Evolutionary conservation across 768 basidiomycete genomes (phyloP).

Genomic region (Rhizopogon salebrosus): DNA sequence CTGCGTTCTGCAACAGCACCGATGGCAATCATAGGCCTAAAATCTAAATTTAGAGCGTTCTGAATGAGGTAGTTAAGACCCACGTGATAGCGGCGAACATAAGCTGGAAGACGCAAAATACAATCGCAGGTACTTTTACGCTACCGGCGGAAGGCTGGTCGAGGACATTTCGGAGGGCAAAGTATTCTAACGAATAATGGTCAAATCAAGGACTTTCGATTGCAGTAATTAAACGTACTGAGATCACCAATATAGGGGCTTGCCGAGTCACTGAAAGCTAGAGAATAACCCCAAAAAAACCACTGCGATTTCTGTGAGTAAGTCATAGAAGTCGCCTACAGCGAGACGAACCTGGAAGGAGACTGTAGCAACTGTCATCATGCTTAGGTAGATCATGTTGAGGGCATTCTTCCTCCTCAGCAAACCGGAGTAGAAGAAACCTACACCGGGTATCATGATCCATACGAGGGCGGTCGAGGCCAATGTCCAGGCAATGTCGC

Average conservation of each 20-base stretch:
- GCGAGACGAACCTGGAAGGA: constrained; percentile 66
- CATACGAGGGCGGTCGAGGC: constrained; percentile 76
- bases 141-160: constrained; percentile 72
- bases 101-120: constrained; percentile 81
- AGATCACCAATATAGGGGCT: constrained; percentile 81
- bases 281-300: constrained; percentile 97
- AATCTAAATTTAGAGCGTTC: constrained; percentile 10
- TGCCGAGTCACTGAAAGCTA: constrained; percentile 81
- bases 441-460: constrained; percentile 83
- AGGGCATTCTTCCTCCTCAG: constrained; percentile 91
- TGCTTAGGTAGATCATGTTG: constrained; percentile 79
- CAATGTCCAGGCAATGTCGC: constrained; percentile 68
- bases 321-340: background rate
- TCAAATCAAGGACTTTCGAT: background rate
- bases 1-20: constrained; percentile 91
- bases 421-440: constrained; percentile 88
- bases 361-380: constrained; percentile 73
- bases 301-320: constrained; percentile 44
- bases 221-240: constrained; percentile 37
- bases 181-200: constrained; percentile 54
- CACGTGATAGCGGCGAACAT: constrained; percentile 91
- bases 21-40: constrained; percentile 78
- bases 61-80: constrained; percentile 17
- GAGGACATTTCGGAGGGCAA: constrained; percentile 76
- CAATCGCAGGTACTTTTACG: constrained; percentile 61